These are phyloP conservation scores for Cercospora citrullina DNA, from an alignment of 2,329 filamentous ascomycete species.

Conservation along the genomic window DNA sequence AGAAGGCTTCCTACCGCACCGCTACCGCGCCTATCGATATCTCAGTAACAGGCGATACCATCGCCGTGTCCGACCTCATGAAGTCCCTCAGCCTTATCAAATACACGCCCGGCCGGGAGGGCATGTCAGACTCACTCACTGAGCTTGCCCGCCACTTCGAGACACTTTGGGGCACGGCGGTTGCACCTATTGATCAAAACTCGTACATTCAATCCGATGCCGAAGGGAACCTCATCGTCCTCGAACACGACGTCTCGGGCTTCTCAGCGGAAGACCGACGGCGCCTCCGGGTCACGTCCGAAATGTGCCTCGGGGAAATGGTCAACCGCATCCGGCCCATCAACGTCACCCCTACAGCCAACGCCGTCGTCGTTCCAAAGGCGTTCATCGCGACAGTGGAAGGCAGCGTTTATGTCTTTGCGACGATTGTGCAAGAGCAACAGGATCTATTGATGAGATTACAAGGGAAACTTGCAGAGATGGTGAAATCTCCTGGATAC, in stretches of 20 bases:
- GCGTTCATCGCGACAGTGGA: slow-evolving; percentile 92
- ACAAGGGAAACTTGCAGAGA: slow-evolving; percentile 67
- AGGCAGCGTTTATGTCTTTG: slow-evolving; percentile 87
- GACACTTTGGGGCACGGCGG: slow-evolving; percentile 77
- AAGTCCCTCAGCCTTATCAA: slow-evolving; percentile 83
- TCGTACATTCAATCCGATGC: slow-evolving; percentile 82
- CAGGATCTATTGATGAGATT: slow-evolving; percentile 81
- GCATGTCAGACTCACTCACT: slow-evolving; percentile 60
- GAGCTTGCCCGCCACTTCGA: slow-evolving; percentile 81
- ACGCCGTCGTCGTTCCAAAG: slow-evolving; percentile 70
- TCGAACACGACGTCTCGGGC: slow-evolving; percentile 71
- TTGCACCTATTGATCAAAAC: slow-evolving; percentile 69
- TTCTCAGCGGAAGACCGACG: slow-evolving; percentile 72
- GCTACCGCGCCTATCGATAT: slow-evolving; percentile 83
- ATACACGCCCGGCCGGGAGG: slow-evolving; percentile 59
- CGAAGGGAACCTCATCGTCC: slow-evolving; percentile 80
- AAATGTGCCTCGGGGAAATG: slow-evolving; percentile 87
- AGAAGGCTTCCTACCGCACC: slow-evolving; percentile 74
- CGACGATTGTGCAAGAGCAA: slow-evolving; percentile 68
- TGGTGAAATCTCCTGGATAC: slow-evolving; percentile 68
- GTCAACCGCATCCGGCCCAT: slow-evolving; percentile 84
- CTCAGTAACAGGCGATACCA: slow-evolving; percentile 69
- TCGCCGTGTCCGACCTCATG: slow-evolving; percentile 89
- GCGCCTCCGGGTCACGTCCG: slow-evolving; percentile 70
- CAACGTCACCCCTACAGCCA: slow-evolving; percentile 63